Base-by-base conservation (phyloP, 148 eudicot species). In the Rheum nobile region DNA sequence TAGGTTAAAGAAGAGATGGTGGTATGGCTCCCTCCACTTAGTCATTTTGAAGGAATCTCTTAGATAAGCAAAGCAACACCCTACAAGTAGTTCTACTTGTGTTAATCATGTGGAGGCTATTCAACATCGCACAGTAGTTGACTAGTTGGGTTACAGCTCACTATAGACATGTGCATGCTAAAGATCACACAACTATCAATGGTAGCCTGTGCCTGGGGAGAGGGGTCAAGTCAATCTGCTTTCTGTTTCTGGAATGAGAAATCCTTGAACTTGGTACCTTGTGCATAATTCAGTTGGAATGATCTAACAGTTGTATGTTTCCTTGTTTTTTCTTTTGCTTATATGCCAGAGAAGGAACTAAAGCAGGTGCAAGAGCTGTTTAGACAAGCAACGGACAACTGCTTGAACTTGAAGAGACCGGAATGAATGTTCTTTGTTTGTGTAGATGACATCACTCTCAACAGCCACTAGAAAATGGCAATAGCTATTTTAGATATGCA, bases 381-480 rank as follows among this genome's bases (percentile, higher is more conserved):
- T 78, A 79, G 84, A 83, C 83, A 88, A 83, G 92, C 92, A 41
- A 75, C 86, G 13, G 89, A 88, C 63, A 88, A 83, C 26, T 84
- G 89, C 82, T 83, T 95, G 77, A 95, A 95, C 85, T 80, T 91
- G 86, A 90, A 87, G 86, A 95, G 82, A 80, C 97, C 97, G 48
- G 94, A 90, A 46, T 94, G 86, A 94, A 65, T 31, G 65, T n/a
- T n/a, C n/a, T n/a, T n/a, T n/a, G n/a, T n/a, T 26, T 26, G 9
- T 9, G 65, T 55, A 24, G 32, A 16, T 10, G 32, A 55, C 24
- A 11, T 24, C 32, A 22, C 22, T 54, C 31, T 54, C 28, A 54
- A 54, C 29, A 24, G 12, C 29, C 12, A 22, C 29, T 21, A n/a
- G n/a, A n/a, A n/a, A n/a, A n/a, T n/a, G n/a, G n/a, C n/a, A n/a